Evolutionary conservation across 257 asterid species (phyloP), one percentile per base, ranked within the genome.

Genomic region (Asclepias syriaca): DNA sequence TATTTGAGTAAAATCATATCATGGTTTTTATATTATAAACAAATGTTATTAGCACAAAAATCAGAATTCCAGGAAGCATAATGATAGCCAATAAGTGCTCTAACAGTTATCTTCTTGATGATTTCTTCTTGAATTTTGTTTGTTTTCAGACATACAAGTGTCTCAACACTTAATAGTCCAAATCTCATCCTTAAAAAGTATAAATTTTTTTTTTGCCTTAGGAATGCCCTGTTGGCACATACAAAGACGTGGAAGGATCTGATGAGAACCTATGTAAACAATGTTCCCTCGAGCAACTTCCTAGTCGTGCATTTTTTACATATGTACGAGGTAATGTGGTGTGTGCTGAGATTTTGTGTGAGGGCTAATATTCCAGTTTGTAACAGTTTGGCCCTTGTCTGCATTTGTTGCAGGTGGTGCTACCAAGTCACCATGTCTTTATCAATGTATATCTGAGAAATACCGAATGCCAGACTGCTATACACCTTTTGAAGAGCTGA

Each of bases 171-270:
- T 18, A 3, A 54, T 68, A 27, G 40, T 16, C 27, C 19, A 10
- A 21, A 57, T 49, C 6, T 22, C 12, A 4, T 21, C 18, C 18
- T 59, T 61, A 14, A 15, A 22, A 13, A 6, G 16, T 69, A 21
- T 6, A 22, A 13, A 6, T 16, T 19, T 22, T 45, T 22, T 50
- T 40, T 27, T 14, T 12, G 18, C 27, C 54, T 11, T 76, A 92
- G 98, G 98, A 92, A 84, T 92, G 98, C 84, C 95, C 93, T 72
- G 82, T 85, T 79, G 97, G 97, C 77, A 92, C 95, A 12, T 90
- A 88, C 81, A 90, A 92, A 80, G 87, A 84, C 75, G 84, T 59
- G 75, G 96, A 86, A 86, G 98, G 98, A 77, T 92, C 98, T 70
- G 93, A 90, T 80, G 81, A 82, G 43, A 76, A 77, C 78, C 95